These are phyloP conservation scores for Acanthamoeba rhysodes DNA, from an alignment of 208 protist genomes.

Conservation along the genomic window DNA sequence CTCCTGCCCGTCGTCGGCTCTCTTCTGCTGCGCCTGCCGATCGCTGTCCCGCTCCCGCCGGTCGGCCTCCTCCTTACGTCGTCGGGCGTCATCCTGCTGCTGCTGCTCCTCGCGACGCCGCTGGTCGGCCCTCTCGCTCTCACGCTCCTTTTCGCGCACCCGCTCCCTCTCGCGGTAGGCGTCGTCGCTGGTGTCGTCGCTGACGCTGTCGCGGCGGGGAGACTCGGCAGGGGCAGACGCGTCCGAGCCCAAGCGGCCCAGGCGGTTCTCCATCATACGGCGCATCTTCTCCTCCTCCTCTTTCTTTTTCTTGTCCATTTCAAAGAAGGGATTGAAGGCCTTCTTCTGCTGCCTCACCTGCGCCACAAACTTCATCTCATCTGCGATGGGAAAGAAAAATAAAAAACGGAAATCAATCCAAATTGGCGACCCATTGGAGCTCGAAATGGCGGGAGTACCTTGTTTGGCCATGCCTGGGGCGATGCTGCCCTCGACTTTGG, in stretches of 20 bases:
- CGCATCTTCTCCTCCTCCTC: constrained; percentile 67
- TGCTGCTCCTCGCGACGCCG: neutral
- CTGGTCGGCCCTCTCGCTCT: neutral
- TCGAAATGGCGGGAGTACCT: neutral
- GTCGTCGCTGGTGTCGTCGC: neutral
- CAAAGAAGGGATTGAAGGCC: constrained; percentile 69
- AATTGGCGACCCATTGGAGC: neutral
- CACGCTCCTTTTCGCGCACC: neutral
- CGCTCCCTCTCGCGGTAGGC: neutral
- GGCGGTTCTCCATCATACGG: constrained; percentile 48
- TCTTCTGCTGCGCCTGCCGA: neutral
- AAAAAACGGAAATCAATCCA: neutral
- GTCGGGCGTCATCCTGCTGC: neutral
- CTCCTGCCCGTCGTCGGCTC: neutral
- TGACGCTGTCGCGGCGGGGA: neutral
- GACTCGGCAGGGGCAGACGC: neutral
- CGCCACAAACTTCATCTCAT: constrained; percentile 38
- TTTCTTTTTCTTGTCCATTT: constrained; percentile 57
- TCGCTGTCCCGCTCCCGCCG: neutral
- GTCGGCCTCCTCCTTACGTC: neutral
- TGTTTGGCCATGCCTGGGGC: constrained; percentile 4
- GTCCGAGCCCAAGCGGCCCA: neutral
- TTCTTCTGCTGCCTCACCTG: constrained; percentile 65
- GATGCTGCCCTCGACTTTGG: constrained; percentile 12
- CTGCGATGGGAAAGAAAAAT: neutral